Evolutionary conservation across 1,284 basidiomycete genomes (phyloP), one percentile per base, ranked within the genome.

Genomic region (Sanghuangporus weigelae): DNA sequence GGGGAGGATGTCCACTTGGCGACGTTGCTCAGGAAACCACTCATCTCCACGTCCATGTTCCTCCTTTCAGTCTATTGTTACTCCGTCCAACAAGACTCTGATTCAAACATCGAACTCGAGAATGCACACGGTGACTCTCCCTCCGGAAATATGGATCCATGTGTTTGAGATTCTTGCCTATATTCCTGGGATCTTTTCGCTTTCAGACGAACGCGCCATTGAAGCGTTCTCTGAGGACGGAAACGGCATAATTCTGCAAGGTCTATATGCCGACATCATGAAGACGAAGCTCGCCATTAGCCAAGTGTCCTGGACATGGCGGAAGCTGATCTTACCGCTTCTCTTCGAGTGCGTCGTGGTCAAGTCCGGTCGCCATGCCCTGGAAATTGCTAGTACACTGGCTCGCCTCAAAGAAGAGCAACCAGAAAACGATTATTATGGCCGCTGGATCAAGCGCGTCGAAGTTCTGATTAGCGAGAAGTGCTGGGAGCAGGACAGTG

Each of bases 141-240:
- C 72, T 12, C 67, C 71, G 11, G 76, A 77, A 66, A 58, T 76
- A n/a, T 75, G 75, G 75, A 63, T 71, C 8, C 66, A 68, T n/a
- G 69, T 77, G 23, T 73, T 77, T 60, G 55, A 62, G 2, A 64
- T 70, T 58, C 71, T 71, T 11, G 71, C 72, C 1, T 60, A 70
- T 46, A 72, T 76, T 19, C 73, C 75, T 10, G 76, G 75, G 7
- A 72, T 71, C 19, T 67, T 70, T 39, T 67, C 68, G 2, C 65
- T 70, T 46, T 58, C 68, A 5, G 70, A 75, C 60, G 67, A 67
- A 12, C 62, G 69, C 26, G 67, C 70, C 8, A 69, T 76, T 8
- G 63, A 69, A 12, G 73, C 73, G 1, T 75, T 73, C 59, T 68
- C 72, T 0, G 68, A 68, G 42, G 75, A 77, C 65, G 62, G 63